phyloP scores from a whole-genome alignment of 345 rosid species.

The Gossypium anomalum region DNA sequence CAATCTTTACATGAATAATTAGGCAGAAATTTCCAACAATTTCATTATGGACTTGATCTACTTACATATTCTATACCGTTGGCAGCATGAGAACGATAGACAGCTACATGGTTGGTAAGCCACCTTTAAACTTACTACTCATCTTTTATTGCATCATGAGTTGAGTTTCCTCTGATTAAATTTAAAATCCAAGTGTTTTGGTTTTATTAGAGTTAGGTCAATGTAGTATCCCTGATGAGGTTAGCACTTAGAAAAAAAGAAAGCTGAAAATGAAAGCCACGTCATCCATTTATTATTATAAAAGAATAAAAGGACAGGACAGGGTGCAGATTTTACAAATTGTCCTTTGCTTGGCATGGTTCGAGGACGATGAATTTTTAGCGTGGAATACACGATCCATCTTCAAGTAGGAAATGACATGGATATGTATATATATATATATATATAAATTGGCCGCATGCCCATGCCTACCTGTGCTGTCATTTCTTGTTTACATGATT shows the following conservation, averaged over 20 bases:
- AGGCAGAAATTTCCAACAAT: too few relatives aligned
- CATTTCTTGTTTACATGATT: slow-evolving; percentile 17
- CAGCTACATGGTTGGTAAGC: too few relatives aligned
- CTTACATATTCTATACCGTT: too few relatives aligned
- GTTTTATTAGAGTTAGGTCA: not conserved
- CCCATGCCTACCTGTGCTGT: not conserved
- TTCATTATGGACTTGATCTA: too few relatives aligned
- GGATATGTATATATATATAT: slow-evolving; percentile 13
- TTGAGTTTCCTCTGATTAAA: not conserved
- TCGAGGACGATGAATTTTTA: slow-evolving; percentile 30
- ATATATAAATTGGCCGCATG: slow-evolving; percentile 1
- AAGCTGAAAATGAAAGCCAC: slow-evolving; percentile 1
- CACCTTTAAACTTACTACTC: not conserved
- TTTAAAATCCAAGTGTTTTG: not conserved
- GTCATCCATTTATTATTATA: not conserved
- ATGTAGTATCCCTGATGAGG: not conserved
- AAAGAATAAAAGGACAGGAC: not conserved
- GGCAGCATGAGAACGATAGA: too few relatives aligned
- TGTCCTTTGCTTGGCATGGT: slow-evolving; percentile 12
- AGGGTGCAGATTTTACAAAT: not conserved
- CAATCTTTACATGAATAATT: too few relatives aligned
- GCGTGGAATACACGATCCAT: slow-evolving; percentile 32
- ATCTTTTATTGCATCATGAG: not conserved
- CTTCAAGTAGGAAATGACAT: slow-evolving; percentile 28
- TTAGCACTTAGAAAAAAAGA: not conserved